phyloP scores from a whole-genome alignment of 2,329 filamentous ascomycete species.

The Fusarium nurragi region DNA sequence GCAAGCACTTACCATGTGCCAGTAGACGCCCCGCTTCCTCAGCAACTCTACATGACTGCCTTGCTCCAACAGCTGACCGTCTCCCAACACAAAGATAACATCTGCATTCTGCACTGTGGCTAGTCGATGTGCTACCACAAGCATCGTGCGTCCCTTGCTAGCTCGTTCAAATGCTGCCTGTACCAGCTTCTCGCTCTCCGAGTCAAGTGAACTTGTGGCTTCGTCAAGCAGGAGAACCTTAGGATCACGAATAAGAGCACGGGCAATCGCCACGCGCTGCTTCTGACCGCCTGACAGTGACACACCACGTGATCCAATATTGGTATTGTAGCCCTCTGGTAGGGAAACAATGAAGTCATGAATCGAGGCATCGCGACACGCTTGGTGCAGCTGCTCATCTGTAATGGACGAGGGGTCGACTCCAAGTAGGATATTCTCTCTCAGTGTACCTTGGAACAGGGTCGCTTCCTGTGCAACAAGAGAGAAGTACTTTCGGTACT shows the following conservation, averaged over 20 bases:
- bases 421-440: slow-evolving; percentile 75
- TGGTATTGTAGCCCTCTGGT: slow-evolving; percentile 73
- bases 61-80: slow-evolving; percentile 65
- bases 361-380: slow-evolving; percentile 71
- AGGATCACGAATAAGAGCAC: slow-evolving; percentile 73
- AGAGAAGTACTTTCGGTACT: slow-evolving; percentile 72
- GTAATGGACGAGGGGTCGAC: slow-evolving; percentile 63
- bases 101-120: slow-evolving; percentile 82
- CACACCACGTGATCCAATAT: slow-evolving; percentile 73
- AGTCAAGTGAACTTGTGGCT: slow-evolving; percentile 75
- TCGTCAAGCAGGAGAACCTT: slow-evolving; percentile 76
- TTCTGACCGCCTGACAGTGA: slow-evolving; percentile 77
- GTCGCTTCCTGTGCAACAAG: slow-evolving; percentile 80
- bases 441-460: slow-evolving; percentile 74
- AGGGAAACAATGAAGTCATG: slow-evolving; percentile 76
- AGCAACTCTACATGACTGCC: slow-evolving; percentile 63
- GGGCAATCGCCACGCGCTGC: slow-evolving; percentile 74
- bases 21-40: slow-evolving; percentile 63
- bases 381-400: slow-evolving; percentile 62
- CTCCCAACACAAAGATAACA: slow-evolving; percentile 80
- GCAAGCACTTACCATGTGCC: slow-evolving; percentile 62
- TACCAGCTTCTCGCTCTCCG: slow-evolving; percentile 68
- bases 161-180: slow-evolving; percentile 75
- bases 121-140: slow-evolving; percentile 81
- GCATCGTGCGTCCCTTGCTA: slow-evolving; percentile 68